Base-by-base conservation (phyloP, 2,329 filamentous ascomycete species). In the Corynespora cassiicola region DNA sequence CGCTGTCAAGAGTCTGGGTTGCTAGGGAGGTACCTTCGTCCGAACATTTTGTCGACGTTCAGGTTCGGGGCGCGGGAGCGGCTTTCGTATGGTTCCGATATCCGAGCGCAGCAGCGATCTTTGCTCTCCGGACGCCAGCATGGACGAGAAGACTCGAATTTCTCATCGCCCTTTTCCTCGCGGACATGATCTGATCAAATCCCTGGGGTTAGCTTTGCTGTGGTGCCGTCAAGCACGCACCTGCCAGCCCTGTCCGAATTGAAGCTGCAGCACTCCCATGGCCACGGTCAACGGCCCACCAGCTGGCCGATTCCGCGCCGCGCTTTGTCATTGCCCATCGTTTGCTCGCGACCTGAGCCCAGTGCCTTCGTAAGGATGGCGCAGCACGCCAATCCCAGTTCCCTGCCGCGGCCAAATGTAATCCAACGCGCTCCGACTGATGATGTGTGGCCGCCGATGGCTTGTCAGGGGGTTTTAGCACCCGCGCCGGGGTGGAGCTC, bases 341-440 rank as follows among this genome's bases (percentile, higher is more conserved):
- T 51, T 52, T 48, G 37, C 47, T 18, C 33, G 21, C 28, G 41
- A 31, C 36, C 42, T 20, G 44, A 57, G 61, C 56, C 57, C 58
- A 61, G 56, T 42, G 52, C 56, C 57, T 63, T 63, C 55, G 59
- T 61, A 53, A 61, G 60, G 56, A 64, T 63, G 61, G 63, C 56
- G 61, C 61, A 61, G 56, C 54, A 54, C 55, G 51, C 45, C 46
- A 50, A 60, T 48, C 54, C 61, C 50, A 47, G 49, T 51, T 43
- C 63, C 63, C 49, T 61, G 56, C 41, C 50, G 41, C 41, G 39
- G 46, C 50, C 56, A 52, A 61, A 61, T 52, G 54, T 63, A 58
- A 58, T 60, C 57, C 55, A 67, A 61, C 58, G 42, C 52, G 53
- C 56, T 44, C 59, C 53, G 56, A 62, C 48, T 50, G 48, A 60